Base-by-base conservation (phyloP, 1,139 yeast species). In the Hanseniaspora sp. region DNA sequence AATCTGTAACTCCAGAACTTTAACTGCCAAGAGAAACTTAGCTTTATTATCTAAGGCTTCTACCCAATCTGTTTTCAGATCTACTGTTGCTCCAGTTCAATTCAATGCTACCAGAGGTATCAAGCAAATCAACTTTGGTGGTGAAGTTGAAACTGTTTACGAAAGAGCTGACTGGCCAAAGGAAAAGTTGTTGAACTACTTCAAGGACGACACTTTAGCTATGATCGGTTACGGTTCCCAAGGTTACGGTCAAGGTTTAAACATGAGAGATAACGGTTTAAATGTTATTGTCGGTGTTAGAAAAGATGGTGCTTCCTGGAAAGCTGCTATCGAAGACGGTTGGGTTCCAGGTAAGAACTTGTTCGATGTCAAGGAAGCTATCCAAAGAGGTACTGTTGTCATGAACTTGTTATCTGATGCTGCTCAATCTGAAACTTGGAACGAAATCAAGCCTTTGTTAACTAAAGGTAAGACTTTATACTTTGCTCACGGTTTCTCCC, bases 111-210 rank as follows among this genome's bases (percentile, higher is more conserved):
- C 74, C 63, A 86, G 96, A 76, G 97, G 97, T 75, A 71, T 90
- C 68, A 87, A 92, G 80, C 81, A 88, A 76, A 94, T 92, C 76
- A 87, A 87, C 82, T 92, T 92, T 69, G 96, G 88, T 72, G 97
- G 96, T 74, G 80, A 82, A 64, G 90, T 85, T 69, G 97, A 90
- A 77, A 74, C 83, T 65, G 98, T 92, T 64, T 92, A 92, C 79
- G 97, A 92, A 79, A 87, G 98, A 76, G 83, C 87, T 65, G 98
- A 92, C 85, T 92, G 98, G 98, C 98, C 98, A 75, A 80, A 84
- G 72, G 98, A 92, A 77, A 92, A 85, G 78, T 79, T 92, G 68
- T 79, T 83, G 63, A 94, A 88, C 69, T 92, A 88, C 81, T 92
- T 92, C 87, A 90, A 92, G 81, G 77, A 90, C 74, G 98, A 92